Percentiles rank a stretch among this genome's conserved stretches.
phyloP scores from a whole-genome alignment of 2,329 filamentous ascomycete species.

The Colletotrichum camelliae region DNA sequence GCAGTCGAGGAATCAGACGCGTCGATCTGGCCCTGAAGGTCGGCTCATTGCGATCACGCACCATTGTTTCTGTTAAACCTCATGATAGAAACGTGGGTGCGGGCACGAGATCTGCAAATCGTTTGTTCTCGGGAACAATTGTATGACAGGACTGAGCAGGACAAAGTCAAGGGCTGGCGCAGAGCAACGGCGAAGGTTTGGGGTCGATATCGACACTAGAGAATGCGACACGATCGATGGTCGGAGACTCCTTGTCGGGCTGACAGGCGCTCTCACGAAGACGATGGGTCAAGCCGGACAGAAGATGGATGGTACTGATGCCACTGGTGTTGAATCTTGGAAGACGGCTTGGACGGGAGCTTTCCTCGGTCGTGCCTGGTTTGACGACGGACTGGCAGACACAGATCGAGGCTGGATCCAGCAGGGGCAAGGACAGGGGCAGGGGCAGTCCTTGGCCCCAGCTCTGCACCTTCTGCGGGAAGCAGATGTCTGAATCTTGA shows the following conservation, averaged over 20 bases:
- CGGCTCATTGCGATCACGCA: background rate
- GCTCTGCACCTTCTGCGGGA: background rate
- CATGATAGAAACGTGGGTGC: background rate
- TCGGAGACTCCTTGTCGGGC: background rate
- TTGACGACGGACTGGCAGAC: background rate
- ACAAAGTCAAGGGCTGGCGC: background rate
- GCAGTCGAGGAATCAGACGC: background rate
- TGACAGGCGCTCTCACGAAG: background rate
- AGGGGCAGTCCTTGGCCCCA: background rate
- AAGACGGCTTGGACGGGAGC: background rate
- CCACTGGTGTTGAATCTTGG: background rate
- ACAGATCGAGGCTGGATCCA: background rate
- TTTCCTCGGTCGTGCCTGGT: background rate
- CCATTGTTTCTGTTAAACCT: background rate
- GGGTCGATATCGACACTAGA: background rate
- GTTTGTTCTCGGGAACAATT: background rate
- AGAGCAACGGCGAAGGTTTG: background rate
- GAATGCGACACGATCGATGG: background rate
- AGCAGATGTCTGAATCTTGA: background rate
- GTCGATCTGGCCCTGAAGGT: background rate
- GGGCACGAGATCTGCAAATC: background rate
- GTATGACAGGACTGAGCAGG: background rate
- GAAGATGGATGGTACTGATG: background rate
- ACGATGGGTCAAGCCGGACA: background rate
- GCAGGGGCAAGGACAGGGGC: background rate